Conservation (phyloP, 2,329 filamentous ascomycete species). For the Ophiocordyceps camponoti-rufipedis region DNA sequence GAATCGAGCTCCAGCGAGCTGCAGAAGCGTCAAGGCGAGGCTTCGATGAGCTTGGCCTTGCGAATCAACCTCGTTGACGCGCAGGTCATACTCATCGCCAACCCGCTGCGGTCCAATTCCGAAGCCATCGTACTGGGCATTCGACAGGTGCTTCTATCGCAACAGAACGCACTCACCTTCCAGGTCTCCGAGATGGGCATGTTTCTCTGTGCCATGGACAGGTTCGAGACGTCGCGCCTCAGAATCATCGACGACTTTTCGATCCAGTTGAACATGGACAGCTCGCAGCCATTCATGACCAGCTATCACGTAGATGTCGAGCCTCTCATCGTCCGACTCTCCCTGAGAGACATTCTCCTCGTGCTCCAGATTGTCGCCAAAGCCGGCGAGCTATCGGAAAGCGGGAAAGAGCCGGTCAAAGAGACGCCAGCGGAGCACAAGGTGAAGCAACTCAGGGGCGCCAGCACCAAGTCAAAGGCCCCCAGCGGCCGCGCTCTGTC, state of each 20-base stretch:
- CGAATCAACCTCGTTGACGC: conserved; percentile 89
- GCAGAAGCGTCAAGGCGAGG: conserved; percentile 5
- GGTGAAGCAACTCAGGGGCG: conserved; percentile 30
- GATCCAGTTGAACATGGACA: conserved; percentile 73
- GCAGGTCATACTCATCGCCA: conserved; percentile 90
- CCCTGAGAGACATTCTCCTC: conserved; percentile 83
- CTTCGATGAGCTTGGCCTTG: conserved; percentile 60
- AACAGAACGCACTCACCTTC: conserved; percentile 85
- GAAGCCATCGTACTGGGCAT: conserved; percentile 92
- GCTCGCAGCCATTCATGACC: conserved; percentile 40
- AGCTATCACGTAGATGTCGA: conserved; percentile 80
- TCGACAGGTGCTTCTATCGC: conserved; percentile 80
- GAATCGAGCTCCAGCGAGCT: conserved; percentile 3
- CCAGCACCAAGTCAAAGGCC: conserved; percentile 34
- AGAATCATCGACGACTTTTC: conserved; percentile 96
- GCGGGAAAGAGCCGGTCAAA: conserved; percentile 27
- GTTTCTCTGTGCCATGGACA: conserved; percentile 98
- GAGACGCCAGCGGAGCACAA: conserved; percentile 30
- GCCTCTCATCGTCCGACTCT: conserved; percentile 76
- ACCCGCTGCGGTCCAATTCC: conserved; percentile 73
- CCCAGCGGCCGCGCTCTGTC: conserved; percentile 38
- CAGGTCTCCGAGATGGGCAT: conserved; percentile 91
- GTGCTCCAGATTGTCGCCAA: conserved; percentile 84
- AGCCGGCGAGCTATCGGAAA: conserved; percentile 70
- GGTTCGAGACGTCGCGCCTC: conserved; percentile 75